phyloP scores from a whole-genome alignment of 75 land plant species.

The Sequoiadendron giganteum region DNA sequence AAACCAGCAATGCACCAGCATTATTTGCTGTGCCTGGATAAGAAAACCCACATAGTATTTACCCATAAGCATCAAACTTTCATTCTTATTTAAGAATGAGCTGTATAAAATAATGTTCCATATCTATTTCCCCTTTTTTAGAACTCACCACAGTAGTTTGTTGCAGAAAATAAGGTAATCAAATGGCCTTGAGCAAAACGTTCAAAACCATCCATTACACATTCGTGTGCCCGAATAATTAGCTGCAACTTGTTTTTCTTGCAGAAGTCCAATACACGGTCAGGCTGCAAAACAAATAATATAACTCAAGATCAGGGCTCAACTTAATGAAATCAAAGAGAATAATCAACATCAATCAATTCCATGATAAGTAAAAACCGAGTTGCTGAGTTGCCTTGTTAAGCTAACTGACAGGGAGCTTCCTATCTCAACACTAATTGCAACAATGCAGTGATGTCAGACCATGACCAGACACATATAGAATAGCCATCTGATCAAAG shows the following conservation, averaged over 20 bases:
- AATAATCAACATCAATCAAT: not conserved
- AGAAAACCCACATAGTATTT: not conserved
- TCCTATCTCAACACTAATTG: not conserved
- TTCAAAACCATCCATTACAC: slow-evolving; percentile 71
- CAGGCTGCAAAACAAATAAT: slow-evolving; percentile 41
- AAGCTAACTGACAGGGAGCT: not conserved
- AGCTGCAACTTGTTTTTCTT: slow-evolving; percentile 57
- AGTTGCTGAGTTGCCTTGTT: not conserved
- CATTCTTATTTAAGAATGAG: not conserved
- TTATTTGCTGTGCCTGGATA: slow-evolving; percentile 59
- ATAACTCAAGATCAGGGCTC: not conserved
- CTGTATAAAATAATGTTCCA: slow-evolving; percentile 4
- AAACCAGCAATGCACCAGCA: slow-evolving; percentile 60
- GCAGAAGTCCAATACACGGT: slow-evolving; percentile 55
- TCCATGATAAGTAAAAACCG: not conserved
- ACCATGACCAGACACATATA: not conserved
- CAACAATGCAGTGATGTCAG: not conserved
- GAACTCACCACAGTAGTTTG: slow-evolving; percentile 56
- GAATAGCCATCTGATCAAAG: not conserved
- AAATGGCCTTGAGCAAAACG: slow-evolving; percentile 65
- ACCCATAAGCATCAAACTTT: not conserved
- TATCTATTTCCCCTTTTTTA: not conserved
- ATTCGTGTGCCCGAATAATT: slow-evolving; percentile 62
- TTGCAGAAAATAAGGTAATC: slow-evolving; percentile 61
- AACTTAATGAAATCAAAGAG: not conserved